Base-by-base conservation (phyloP, 441 rosid genomes). In the Populus hybrid region DNA sequence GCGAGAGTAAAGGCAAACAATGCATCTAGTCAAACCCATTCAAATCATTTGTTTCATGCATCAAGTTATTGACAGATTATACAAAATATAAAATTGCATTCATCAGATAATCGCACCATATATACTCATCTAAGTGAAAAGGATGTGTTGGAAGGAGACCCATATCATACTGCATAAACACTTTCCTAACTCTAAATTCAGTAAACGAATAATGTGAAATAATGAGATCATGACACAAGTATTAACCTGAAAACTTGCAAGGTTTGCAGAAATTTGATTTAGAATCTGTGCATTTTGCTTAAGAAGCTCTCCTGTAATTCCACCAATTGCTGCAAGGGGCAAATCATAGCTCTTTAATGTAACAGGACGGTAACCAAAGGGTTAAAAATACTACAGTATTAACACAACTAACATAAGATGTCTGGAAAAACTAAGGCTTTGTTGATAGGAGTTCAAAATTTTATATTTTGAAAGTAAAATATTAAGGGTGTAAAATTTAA, bases 211-310 rank as follows among this genome's bases (percentile, higher is more conserved):
- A 71, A 75, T 50, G 53, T 23, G 23, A 76, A 14, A 21, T 38
- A 16, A n/a, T 38, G 30, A 34, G 66, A 74, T 28, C 57, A 10
- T 6, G 78, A 67, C 42, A 72, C 5, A 76, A 73, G 73, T 59
- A 71, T 26, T 87, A 83, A 94, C 98, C 88, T 83, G 79, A 70
- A 79, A 83, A 30, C 84, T 57, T 70, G 84, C 76, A 67, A 90
- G 79, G 85, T 94, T 94, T 65, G 84, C 82, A 74, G 87, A 82
- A 73, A 94, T 90, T 79, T 84, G 89, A 67, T 57, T 72, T 18
- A 92, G 79, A 67, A 82, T 81, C 72, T 80, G 84, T 30, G 77
- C 79, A 81, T 92, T 94, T 80, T 88, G 86, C 82, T 86, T 81
- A 40, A 90, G 88, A 83, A 92, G 89, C 81, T 85, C 89, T n/a